Base-by-base conservation (phyloP, 306 rosid genomes). In the Pyrus communis region DNA sequence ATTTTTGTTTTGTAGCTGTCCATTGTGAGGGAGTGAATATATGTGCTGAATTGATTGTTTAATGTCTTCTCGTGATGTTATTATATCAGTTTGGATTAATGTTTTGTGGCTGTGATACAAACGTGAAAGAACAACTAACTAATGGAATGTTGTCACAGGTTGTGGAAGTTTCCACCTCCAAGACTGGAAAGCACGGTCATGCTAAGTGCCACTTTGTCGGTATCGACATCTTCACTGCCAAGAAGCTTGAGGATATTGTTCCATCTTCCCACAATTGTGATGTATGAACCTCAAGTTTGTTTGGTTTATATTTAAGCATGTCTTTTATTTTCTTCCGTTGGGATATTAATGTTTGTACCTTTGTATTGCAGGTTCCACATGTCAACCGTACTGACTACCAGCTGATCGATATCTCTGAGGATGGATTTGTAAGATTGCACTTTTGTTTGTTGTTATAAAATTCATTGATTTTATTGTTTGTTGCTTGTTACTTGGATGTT, bases 221-320 rank as follows among this genome's bases (percentile, higher is more conserved):
- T 1, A 94, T 94, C 77, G 98, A 94, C 81, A 94, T 94, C 85
- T 94, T 94, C 84, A 94, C 93, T 49, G 87, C 82, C 65, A 94
- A 94, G 82, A 94, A 94, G 88, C 97, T 91, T 27, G 98, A 94
- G 79, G 98, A 94, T 90, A 94, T 94, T 80, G 98, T 94, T 74
- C 98, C 98, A 3, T 94, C 98, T 33, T 94, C 98, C 74, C 98
- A 94, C 82, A 94, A 94, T 74, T 94, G 98, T 85, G 98, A 94
- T 82, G 98, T 94, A 86, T 67, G 87, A 75, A 10, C 17, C 59
- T 3, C 1, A 18, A 2, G 11, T 33, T 61, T 52, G 7, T 22
- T 43, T 35, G 31, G 10, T 31, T 22, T 27, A 22, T 45, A 55
- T 3, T 8, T 31, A 15, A 46, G 67, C 66, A 1, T n/a, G 5